Conservation (phyloP, 352 stramenopile genomes). For the Thalassiosira hispida region DNA sequence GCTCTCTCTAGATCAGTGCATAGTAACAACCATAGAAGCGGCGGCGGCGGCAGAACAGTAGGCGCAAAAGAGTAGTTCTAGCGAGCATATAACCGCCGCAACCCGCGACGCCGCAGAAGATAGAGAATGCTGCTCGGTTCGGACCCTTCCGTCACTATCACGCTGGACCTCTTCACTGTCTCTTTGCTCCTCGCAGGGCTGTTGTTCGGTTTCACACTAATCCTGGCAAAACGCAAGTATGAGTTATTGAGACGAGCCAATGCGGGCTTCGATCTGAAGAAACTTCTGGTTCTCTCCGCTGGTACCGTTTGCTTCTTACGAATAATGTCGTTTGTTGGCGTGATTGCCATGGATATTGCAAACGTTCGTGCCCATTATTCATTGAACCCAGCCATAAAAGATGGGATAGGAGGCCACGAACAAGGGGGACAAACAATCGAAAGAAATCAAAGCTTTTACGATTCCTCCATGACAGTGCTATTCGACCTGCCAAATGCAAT, state of each 20-base stretch:
- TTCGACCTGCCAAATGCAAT: conserved; percentile 81
- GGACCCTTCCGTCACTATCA: conserved; percentile 57
- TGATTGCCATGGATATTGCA: conserved; percentile 68
- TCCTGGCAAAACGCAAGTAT: conserved; percentile 60
- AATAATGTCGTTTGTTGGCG: conserved; percentile 70
- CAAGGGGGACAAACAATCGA: conserved; percentile 26
- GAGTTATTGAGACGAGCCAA: conserved; percentile 33
- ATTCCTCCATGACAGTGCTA: conserved; percentile 72
- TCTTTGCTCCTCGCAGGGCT: conserved; percentile 54
- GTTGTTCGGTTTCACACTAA: conserved; percentile 61
- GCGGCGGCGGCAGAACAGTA: no score
- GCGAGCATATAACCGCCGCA: no score
- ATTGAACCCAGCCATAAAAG: conserved; percentile 37
- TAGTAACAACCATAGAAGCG: no score
- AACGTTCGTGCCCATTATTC: conserved; percentile 73
- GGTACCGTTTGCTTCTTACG: conserved; percentile 60
- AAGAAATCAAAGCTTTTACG: conserved; percentile 74
- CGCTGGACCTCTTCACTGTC: conserved; percentile 61
- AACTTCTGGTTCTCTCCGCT: conserved; percentile 67
- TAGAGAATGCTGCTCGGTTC: no score
- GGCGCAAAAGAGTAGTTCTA: no score
- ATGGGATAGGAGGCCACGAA: not conserved
- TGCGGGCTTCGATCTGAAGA: conserved; percentile 56
- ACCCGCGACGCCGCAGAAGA: no score
- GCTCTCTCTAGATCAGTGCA: no score